Evolutionary conservation across 106 monocot species (phyloP).

Genomic region (Dendrobium officinale): DNA sequence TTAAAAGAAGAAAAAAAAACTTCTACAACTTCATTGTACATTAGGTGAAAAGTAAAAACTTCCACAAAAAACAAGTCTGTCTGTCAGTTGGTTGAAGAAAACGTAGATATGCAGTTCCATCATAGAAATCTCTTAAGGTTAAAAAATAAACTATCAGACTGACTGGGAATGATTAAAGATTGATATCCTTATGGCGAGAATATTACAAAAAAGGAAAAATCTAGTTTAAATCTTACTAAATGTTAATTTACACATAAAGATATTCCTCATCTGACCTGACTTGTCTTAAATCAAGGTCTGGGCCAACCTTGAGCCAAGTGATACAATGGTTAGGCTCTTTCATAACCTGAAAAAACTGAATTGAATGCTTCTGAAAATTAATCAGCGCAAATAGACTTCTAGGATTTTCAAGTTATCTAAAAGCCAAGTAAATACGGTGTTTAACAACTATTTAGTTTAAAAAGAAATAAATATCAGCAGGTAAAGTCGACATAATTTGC

Average conservation of each 20-base stretch:
- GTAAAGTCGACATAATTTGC: not conserved
- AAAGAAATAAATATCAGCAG: not conserved
- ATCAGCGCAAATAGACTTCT: conserved; percentile 10
- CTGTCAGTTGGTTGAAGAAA: not conserved
- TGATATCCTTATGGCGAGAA: not conserved
- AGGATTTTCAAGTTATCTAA: conserved; percentile 8
- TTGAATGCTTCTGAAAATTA: conserved; percentile 14
- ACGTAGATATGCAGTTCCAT: not conserved
- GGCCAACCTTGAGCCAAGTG: conserved; percentile 29
- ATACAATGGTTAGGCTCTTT: conserved; percentile 18
- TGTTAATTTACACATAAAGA: conserved; percentile 1
- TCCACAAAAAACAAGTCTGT: not conserved
- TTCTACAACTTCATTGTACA: not conserved
- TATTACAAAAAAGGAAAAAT: not conserved
- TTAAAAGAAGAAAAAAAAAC: not conserved
- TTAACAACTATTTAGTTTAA: not conserved
- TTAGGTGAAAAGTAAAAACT: not conserved
- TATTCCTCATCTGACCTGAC: conserved; percentile 26
- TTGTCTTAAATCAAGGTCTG: conserved; percentile 30
- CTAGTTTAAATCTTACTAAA: conserved; percentile 5
- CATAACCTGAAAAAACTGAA: conserved; percentile 30
- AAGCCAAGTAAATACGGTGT: not conserved
- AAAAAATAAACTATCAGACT: conserved; percentile 4
- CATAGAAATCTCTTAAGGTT: not conserved
- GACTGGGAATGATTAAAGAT: not conserved